Base-by-base conservation (phyloP, 257 asterid species). In the Plectranthus barbatus region DNA sequence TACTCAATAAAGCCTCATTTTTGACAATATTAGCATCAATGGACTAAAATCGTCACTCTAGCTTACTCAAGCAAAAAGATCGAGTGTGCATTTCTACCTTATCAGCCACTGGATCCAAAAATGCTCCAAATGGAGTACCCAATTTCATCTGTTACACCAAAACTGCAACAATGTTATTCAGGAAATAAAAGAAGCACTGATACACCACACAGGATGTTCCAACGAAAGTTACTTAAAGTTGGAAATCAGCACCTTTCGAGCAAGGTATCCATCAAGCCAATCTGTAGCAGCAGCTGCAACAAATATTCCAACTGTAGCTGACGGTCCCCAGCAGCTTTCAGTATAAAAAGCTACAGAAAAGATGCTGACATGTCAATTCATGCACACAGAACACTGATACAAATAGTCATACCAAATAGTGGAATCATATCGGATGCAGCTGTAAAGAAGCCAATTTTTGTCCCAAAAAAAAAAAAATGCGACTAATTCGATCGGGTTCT, bases 71-170 rank as follows among this genome's bases (percentile, higher is more conserved):
- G 58, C 39, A 67, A 62, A 67, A 62, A 40, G n/a, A 53, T 51
- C 0, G 48, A 17, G 13, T 8, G 42, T 29, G 23, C 15, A 14
- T 46, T n/a, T 49, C 54, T 74, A 93, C 99, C 99, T 93, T 93
- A 74, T 93, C 99, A 65, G 99, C 99, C 60, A 93, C 99, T 29
- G 99, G 99, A 75, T 93, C 99, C 81, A 93, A 81, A 79, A 93
- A 90, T 24, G 99, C 97, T 66, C 99, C 99, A 79, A 93, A 93
- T 7, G 85, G 83, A 73, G 95, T 87, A 49, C 94, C 96, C 78
- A 86, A 75, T 47, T 90, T 90, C 97, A 93, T 86, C 99, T 93
- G 88, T 58, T 58, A 63, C 69, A 67, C 55, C 70, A 63, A 29
- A 72, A 70, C 55, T 64, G 62, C 48, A 66, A 71, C 21, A 66